phyloP scores from a whole-genome alignment of 805 yeast genomes.

The Yamadazyma laniorum region DNA sequence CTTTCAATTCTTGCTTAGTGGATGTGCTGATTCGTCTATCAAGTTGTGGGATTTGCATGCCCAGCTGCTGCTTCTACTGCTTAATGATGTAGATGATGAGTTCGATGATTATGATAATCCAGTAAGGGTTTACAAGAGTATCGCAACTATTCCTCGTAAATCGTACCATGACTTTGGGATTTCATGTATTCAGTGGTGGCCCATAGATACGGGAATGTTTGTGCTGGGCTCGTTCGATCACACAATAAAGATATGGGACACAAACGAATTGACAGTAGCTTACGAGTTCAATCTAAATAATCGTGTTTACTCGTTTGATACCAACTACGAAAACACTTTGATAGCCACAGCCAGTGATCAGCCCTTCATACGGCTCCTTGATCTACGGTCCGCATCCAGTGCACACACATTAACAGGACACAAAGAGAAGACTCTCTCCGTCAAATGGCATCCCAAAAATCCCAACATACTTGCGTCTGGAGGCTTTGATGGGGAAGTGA shows the following conservation, averaged over 20 bases:
- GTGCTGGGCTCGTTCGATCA: slow-evolving; percentile 79
- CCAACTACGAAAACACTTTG: slow-evolving; percentile 45
- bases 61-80: background rate
- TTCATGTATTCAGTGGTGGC: slow-evolving; percentile 84
- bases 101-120: slow-evolving; percentile 34
- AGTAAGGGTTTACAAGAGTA: slow-evolving; percentile 19
- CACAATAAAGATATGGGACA: slow-evolving; percentile 78
- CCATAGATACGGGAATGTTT: slow-evolving; percentile 81
- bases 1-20: slow-evolving; percentile 56
- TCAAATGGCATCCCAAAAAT: slow-evolving; percentile 73
- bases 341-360: slow-evolving; percentile 73
- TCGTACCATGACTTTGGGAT: slow-evolving; percentile 67
- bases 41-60: slow-evolving; percentile 59
- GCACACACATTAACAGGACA: slow-evolving; percentile 71
- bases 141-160: slow-evolving; percentile 38
- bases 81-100: slow-evolving; percentile 16
- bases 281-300: slow-evolving; percentile 62
- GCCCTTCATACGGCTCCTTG: slow-evolving; percentile 66
- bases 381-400: slow-evolving; percentile 68
- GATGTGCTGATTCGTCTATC: slow-evolving; percentile 69
- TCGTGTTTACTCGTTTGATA: slow-evolving; percentile 66
- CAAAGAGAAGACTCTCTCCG: slow-evolving; percentile 52
- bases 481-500: slow-evolving; percentile 75
- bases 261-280: slow-evolving; percentile 61
- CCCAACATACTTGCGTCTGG: slow-evolving; percentile 70